Conservation (phyloP, 768 basidiomycete genomes). For the Chalciporus piperatus region DNA sequence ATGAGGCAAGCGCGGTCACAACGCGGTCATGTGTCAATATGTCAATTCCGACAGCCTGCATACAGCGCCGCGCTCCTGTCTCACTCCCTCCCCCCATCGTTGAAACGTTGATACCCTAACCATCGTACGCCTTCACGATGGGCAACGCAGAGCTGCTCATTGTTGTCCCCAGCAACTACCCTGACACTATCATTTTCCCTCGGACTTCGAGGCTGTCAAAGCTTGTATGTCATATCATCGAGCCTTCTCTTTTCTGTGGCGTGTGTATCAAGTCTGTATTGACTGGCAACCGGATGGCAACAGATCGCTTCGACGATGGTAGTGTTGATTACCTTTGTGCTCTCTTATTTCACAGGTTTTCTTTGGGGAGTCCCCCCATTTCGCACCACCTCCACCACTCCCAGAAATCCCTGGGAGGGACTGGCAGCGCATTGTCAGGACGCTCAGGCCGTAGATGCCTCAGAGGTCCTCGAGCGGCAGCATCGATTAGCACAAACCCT, state of each 20-base stretch:
- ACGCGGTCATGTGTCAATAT: no score
- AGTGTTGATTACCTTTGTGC: slow-evolving; percentile 4
- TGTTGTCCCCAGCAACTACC: background rate
- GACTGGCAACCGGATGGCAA: background rate
- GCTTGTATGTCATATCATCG: slow-evolving; percentile 10
- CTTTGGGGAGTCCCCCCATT: background rate
- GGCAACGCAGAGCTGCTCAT: background rate
- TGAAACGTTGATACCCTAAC: background rate
- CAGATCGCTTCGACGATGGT: slow-evolving; percentile 8
- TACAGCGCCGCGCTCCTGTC: no score
- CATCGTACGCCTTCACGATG: slow-evolving; percentile 4
- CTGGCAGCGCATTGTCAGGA: slow-evolving; percentile 45
- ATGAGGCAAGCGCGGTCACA: no score
- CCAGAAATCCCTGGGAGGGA: slow-evolving; percentile 19
- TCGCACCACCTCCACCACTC: background rate
- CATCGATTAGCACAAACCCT: slow-evolving; percentile 49
- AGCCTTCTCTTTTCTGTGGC: background rate
- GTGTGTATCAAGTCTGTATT: background rate
- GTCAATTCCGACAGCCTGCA: no score
- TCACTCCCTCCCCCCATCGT: no score
- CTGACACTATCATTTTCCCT: background rate
- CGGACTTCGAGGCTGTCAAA: background rate
- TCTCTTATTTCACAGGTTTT: slow-evolving; percentile 6
- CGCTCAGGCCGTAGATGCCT: slow-evolving; percentile 43
- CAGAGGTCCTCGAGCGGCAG: slow-evolving; percentile 55